Percentiles rank a stretch among this genome's conserved stretches.
Evolutionary conservation across 1,284 basidiomycete genomes (phyloP).

Genomic region (Porogramme epimiltina): DNA sequence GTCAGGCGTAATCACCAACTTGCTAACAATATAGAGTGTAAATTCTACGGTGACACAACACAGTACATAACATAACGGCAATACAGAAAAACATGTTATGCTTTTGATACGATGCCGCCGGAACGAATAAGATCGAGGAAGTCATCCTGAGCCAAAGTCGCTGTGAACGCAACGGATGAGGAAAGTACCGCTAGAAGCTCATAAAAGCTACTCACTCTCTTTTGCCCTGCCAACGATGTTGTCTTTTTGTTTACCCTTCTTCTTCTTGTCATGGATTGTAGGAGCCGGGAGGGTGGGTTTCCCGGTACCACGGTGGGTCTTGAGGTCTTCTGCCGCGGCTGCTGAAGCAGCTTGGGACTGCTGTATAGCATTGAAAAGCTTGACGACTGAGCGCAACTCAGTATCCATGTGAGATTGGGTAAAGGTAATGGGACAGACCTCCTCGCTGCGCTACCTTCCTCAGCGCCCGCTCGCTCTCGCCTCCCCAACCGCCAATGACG

Average conservation of each 20-base stretch:
- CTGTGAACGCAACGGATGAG: slow-evolving; percentile 33
- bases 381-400: slow-evolving; percentile 76
- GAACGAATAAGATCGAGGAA: slow-evolving; percentile 81
- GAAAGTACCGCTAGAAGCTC: neutral
- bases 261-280: slow-evolving; percentile 47
- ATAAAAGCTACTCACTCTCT: slow-evolving; percentile 46
- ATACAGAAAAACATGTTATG: slow-evolving; percentile 13
- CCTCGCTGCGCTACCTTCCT: slow-evolving; percentile 83
- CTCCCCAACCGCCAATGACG: slow-evolving; percentile 84
- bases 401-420: neutral
- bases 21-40: no score
- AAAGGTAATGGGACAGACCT: slow-evolving; percentile 46
- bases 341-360: slow-evolving; percentile 65
- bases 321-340: slow-evolving; percentile 55
- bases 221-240: slow-evolving; percentile 53
- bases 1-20: no score
- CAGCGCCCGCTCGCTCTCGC: slow-evolving; percentile 72
- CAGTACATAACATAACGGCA: no score
- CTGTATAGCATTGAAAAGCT: slow-evolving; percentile 81
- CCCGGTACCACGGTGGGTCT: slow-evolving; percentile 65
- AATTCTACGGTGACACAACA: no score
- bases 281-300: slow-evolving; percentile 74
- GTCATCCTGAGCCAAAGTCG: slow-evolving; percentile 61
- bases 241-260: slow-evolving; percentile 55
- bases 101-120: slow-evolving; percentile 52